Evolutionary conservation across 192 early-diverging fungal genomes (phyloP).

Genomic region (Coemansia umbellata): DNA sequence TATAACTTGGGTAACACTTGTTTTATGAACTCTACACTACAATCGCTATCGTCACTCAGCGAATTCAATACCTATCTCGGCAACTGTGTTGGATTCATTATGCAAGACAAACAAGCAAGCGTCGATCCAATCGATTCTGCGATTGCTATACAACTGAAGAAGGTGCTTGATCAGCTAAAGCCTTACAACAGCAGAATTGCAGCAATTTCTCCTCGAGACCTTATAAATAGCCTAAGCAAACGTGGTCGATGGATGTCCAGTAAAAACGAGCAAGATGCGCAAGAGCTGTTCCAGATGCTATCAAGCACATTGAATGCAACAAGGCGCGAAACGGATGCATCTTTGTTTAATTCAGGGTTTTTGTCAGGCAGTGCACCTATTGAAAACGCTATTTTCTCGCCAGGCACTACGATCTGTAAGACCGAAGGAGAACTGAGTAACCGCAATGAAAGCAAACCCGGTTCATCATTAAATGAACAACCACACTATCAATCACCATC

Average conservation of each 20-base stretch:
- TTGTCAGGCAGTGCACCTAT: slow-evolving; percentile 20
- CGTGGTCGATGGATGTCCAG: slow-evolving; percentile 55
- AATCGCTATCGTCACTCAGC: slow-evolving; percentile 34
- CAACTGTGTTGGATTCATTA: slow-evolving; percentile 16
- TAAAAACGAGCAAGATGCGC: slow-evolving; percentile 59
- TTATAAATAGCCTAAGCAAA: slow-evolving; percentile 51
- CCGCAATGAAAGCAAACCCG: not conserved
- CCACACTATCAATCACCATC: not conserved
- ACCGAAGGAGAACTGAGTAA: not conserved
- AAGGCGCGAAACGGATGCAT: slow-evolving; percentile 22
- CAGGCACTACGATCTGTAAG: not conserved
- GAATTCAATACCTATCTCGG: slow-evolving; percentile 38
- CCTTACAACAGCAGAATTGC: slow-evolving; percentile 22
- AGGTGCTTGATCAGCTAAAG: slow-evolving; percentile 30
- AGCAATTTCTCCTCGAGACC: slow-evolving; percentile 37
- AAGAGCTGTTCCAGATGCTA: slow-evolving; percentile 60
- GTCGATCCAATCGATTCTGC: slow-evolving; percentile 19
- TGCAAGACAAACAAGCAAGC: not conserved
- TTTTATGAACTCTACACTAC: slow-evolving; percentile 82
- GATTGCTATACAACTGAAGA: slow-evolving; percentile 26
- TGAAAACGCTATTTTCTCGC: slow-evolving; percentile 24
- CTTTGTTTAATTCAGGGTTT: slow-evolving; percentile 34
- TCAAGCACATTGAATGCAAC: slow-evolving; percentile 38
- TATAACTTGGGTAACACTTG: slow-evolving; percentile 85
- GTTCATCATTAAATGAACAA: not conserved